Base-by-base conservation (phyloP, 805 yeast genomes). In the Pichia paraexigua region DNA sequence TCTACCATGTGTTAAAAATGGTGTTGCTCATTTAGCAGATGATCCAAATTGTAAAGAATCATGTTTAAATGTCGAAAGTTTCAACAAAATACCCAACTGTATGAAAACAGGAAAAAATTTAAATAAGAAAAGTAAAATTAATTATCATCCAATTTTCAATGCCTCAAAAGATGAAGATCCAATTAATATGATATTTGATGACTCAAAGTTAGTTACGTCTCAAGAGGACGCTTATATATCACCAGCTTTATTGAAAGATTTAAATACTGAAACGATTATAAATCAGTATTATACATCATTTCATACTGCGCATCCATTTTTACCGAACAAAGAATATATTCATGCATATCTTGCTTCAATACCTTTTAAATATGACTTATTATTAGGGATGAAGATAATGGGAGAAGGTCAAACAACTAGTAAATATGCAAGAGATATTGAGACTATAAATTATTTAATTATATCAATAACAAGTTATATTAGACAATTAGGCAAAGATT, bases 381-480 rank as follows among this genome's bases (percentile, higher is more conserved):
- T 77, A 7, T 62, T 69, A 1, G 70, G 75, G 1, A 75, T 77
- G 79, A 74, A 76, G 53, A 54, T 77, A 3, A 63, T 77, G 18
- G 77, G 75, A 1, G 80, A 75, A 51, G 82, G 81, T 3, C 77
- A 75, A 54, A 58, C 70, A 1, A 52, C 68, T 7, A 52, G 63
- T 1, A 57, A 62, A 32, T 74, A 70, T 50, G 57, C 74, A 5
- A 65, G 60, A 48, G 74, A 73, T 54, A 67, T 71, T 17, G 74
- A 68, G 53, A 69, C 73, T 1, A 67, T 74, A 3, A 70, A 70
- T 47, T 73, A 66, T 53, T 53, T 68, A 25, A 62, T 74, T 1
- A 59, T 60, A 22, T 67, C 70, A 42, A 60, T 71, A 4, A 49
- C 66, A 1, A 65, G 62, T 20, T 63, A 63, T 32, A 62, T 65